These are phyloP conservation scores for Coemansia sp. DNA, from an alignment of 192 early-diverging fungal species.

Conservation along the genomic window DNA sequence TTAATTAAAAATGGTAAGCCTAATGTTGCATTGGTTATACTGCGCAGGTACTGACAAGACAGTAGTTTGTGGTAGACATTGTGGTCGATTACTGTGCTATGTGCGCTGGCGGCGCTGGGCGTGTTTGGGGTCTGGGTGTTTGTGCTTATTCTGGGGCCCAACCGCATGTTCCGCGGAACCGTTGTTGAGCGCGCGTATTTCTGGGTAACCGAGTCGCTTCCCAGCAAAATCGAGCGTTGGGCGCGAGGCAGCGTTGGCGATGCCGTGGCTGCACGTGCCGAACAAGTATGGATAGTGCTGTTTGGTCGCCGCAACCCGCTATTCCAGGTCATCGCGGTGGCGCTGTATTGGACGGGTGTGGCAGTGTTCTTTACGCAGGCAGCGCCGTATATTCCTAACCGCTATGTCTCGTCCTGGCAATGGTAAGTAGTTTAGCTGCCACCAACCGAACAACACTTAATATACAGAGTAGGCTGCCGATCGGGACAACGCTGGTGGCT, in stretches of 20 bases:
- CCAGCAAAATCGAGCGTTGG: constrained; percentile 15
- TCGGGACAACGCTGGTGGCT: constrained; percentile 24
- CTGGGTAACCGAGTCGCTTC: constrained; percentile 16
- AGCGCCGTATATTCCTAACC: constrained; percentile 42
- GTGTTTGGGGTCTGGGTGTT: constrained; percentile 33
- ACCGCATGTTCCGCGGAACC: constrained; percentile 45
- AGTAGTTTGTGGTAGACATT: constrained; percentile 7
- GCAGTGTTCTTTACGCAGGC: constrained; percentile 34
- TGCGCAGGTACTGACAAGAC: too few relatives aligned
- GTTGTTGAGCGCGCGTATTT: constrained; percentile 30
- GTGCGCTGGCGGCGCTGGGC: constrained; percentile 14
- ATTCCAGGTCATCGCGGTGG: constrained; percentile 36
- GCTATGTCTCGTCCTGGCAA: constrained; percentile 37
- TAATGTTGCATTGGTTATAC: too few relatives aligned
- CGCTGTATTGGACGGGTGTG: constrained; percentile 34
- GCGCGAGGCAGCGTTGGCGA: constrained; percentile 13
- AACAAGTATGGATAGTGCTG: constrained; percentile 24
- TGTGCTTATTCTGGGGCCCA: constrained; percentile 45
- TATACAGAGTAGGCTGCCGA: constrained; percentile 18
- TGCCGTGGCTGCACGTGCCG: constrained; percentile 11
- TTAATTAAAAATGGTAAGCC: too few relatives aligned
- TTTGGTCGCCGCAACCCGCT: constrained; percentile 45
- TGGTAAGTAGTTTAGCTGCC: constrained; percentile 13
- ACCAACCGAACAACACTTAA: too few relatives aligned
- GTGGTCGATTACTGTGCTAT: constrained; percentile 18